Percentiles rank a stretch among this genome's conserved stretches.
These are phyloP conservation scores for Sanghuangporus baumii DNA, from an alignment of 1,284 basidiomycete species.

Conservation along the genomic window DNA sequence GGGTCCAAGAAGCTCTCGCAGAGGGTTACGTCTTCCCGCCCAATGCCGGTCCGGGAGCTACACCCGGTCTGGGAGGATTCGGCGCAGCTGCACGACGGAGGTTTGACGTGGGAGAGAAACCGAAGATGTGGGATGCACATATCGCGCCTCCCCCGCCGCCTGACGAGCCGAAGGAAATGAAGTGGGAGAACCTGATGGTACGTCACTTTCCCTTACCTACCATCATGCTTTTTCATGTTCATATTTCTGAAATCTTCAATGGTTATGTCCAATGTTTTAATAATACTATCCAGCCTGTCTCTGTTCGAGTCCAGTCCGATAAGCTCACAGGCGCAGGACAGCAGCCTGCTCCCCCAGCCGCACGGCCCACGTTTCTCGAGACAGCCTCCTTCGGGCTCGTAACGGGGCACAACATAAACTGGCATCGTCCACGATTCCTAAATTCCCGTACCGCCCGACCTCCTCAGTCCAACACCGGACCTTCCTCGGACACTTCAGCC, in stretches of 20 bases:
- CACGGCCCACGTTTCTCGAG: background rate
- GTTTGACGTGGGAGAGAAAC: conserved; percentile 42
- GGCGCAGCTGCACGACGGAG: conserved; percentile 23
- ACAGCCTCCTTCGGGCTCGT: background rate
- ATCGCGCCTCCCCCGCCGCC: conserved; percentile 25
- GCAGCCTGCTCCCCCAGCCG: background rate
- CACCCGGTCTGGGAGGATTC: background rate
- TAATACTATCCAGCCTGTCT: conserved; percentile 12
- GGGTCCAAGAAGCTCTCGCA: conserved; percentile 30
- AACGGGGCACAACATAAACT: background rate
- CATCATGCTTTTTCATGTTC: background rate
- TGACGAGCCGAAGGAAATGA: background rate
- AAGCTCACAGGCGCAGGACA: conserved; percentile 11
- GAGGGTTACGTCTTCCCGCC: conserved; percentile 25
- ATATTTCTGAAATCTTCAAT: background rate
- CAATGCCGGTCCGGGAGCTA: background rate
- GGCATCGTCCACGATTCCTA: background rate
- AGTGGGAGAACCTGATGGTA: conserved; percentile 49
- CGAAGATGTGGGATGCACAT: conserved; percentile 49
- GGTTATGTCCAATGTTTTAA: background rate
- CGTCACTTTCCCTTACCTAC: conserved; percentile 18
- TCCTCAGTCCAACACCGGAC: conserved; percentile 20
- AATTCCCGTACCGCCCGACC: conserved; percentile 26
- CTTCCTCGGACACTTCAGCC: conserved; percentile 23
- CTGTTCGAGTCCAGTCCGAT: conserved; percentile 11